Evolutionary conservation across 306 rosid species (phyloP), one percentile per base, ranked within the genome.

Genomic region (Heteromeles arbutifolia): DNA sequence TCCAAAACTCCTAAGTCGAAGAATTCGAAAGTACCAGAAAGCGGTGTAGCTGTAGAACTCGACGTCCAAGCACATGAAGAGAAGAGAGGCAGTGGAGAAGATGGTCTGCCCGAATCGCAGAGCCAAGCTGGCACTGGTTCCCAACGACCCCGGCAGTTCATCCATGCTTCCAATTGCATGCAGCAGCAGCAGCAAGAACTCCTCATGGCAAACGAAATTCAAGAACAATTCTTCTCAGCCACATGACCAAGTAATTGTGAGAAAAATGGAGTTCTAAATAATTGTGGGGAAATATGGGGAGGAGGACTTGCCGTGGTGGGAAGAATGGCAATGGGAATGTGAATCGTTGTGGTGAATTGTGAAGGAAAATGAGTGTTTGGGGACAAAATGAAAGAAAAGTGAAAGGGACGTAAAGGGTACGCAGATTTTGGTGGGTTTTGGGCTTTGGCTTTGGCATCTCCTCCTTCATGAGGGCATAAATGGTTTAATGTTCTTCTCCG

Each of bases 71-170:
- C 93, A 95, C 99, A 95, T 92, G 56, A 90, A 90, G 81, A 92
- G 85, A 80, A 95, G 97, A 22, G 99, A 90, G 32, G 98, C 92
- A 4, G 89, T 84, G 74, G 98, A 90, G 79, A 95, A 90, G 11
- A 90, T 85, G 41, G 91, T 80, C 84, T 95, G 99, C 12, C 99
- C 99, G 81, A 95, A 79, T 15, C 98, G 88, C 80, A 95, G 93
- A 80, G 97, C 97, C 78, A 92, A 89, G 84, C 99, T 90, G 70
- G 98, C 93, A 77, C 97, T 92, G 28, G 91, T 92, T 67, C 99
- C 99, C 86, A 95, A 88, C 31, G 96, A 87, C 43, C 99, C 99
- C 5, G 97, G 92, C 85, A 92, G 39, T 71, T 92, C 97, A 70
- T 87, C 97, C 97, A 90, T 93, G 76, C 70, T 77, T 50, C 21